Base-by-base conservation (phyloP, 371 early-diverging fungal species). In the Syncephalastrum sp. region DNA sequence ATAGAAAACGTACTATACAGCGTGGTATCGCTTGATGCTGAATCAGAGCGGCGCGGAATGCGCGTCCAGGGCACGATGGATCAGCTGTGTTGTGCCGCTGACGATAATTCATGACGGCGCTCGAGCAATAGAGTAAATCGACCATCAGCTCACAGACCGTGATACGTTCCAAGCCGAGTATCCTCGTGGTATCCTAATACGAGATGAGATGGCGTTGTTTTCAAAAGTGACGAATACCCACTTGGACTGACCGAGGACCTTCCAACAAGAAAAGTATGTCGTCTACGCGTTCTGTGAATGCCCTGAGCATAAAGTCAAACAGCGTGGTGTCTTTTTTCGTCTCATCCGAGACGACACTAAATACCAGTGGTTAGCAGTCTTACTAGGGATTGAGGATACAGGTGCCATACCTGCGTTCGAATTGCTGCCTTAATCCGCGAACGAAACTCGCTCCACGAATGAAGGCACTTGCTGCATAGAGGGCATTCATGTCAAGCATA, bases 161-260 rank as follows among this genome's bases (percentile, higher is more conserved):
- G 6, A 59, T 42, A 15, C 65, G 60, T 33, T 59, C 56, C 43
- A 56, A 42, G 5, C 65, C 60, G 19, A 59, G 25, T 44, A 47
- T 23, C 25, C 19, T 29, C 8, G 38, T 33, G 38, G 38, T 33
- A 33, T 33, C 38, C 38, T 33, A 33, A 12, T 10, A 33, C 38
- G 12, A 12, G 12, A 5, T 33, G 38, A 33, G 38, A 33, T 33
- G 38, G 12, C 38, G 38, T 33, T 33, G 12, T 2, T 33, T 6
- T 10, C 21, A 21, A 6, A 10, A 33, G 38, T 33, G 38, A 12
- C 12, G 2, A 6, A 33, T 5, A 33, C 38, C 12, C 38, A 33
- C 38, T 33, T 33, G 38, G 38, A 33, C 38, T 33, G 38, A 33
- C 8, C 38, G 38, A 33, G 38, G 38, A 8, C 38, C 38, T 33